phyloP scores from a whole-genome alignment of 2,329 filamentous ascomycete species.

The Trichoderma arundinaceum region DNA sequence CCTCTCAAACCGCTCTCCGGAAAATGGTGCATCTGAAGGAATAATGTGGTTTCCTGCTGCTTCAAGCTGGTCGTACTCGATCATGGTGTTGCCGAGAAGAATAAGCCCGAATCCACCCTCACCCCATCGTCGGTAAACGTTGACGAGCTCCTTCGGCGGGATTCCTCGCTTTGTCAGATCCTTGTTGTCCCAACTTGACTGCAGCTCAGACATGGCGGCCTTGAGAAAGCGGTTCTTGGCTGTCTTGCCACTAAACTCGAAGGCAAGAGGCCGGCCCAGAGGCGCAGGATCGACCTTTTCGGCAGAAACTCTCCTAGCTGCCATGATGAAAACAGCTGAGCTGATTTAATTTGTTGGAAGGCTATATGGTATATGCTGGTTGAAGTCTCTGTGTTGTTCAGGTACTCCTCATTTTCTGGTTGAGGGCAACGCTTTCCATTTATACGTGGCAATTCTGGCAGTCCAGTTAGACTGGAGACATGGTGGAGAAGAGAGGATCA shows the following conservation, averaged over 20 bases:
- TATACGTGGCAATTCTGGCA: not conserved
- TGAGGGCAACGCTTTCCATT: not conserved
- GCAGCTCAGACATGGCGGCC: conserved; percentile 68
- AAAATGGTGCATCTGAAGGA: conserved; percentile 54
- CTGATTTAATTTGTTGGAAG: too few species aligned
- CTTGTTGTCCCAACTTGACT: conserved; percentile 64
- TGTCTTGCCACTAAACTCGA: conserved; percentile 58
- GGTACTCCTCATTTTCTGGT: not conserved
- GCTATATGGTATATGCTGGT: not conserved
- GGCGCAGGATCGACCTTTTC: conserved; percentile 32
- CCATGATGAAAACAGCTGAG: conserved; percentile 24
- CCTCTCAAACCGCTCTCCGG: conserved; percentile 64
- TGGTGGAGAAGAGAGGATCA: not conserved
- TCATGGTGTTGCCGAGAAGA: conserved; percentile 68
- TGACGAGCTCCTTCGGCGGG: conserved; percentile 50
- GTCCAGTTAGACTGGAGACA: not conserved
- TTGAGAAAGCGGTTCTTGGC: conserved; percentile 72
- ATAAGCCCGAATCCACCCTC: conserved; percentile 62
- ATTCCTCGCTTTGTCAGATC: conserved; percentile 56
- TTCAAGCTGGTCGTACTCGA: conserved; percentile 65
- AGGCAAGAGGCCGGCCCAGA: conserved; percentile 54
- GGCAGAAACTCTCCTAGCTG: conserved; percentile 21
- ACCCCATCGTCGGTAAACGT: conserved; percentile 66
- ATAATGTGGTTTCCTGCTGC: conserved; percentile 64
- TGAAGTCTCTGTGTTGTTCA: not conserved